Percentiles rank a stretch among this genome's conserved stretches.
phyloP scores from a whole-genome alignment of 352 stramenopile genomes.

The Globisporangium mamillatum region DNA sequence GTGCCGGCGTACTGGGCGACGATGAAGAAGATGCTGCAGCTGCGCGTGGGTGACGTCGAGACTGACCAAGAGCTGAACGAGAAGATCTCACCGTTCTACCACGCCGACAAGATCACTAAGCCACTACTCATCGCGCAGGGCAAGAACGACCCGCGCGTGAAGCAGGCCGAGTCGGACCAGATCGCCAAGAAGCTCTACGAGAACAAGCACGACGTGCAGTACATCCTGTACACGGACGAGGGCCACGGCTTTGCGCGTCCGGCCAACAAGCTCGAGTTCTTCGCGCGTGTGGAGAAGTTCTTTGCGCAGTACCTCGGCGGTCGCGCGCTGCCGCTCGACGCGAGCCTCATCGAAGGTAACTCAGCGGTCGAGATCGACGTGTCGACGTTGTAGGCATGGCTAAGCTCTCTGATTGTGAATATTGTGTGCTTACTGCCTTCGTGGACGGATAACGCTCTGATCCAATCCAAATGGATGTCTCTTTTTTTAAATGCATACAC shows the following conservation, averaged over 20 bases:
- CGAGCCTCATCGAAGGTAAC: conserved; percentile 22
- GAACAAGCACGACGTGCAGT: conserved; percentile 74
- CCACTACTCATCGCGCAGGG: conserved; percentile 80
- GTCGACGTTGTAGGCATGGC: conserved; percentile 7
- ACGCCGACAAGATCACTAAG: conserved; percentile 72
- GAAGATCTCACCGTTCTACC: conserved; percentile 61
- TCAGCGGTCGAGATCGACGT: conserved; percentile 36
- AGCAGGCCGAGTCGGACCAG: conserved; percentile 65
- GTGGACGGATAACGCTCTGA: background rate
- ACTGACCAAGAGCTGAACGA: conserved; percentile 34
- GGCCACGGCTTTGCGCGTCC: conserved; percentile 70
- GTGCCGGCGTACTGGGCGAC: conserved; percentile 41
- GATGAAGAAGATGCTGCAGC: conserved; percentile 39
- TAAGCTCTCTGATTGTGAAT: background rate
- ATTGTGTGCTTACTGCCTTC: background rate
- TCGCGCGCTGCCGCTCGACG: conserved; percentile 21
- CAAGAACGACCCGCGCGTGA: conserved; percentile 78
- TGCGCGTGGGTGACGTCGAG: conserved; percentile 42
- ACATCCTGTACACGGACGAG: conserved; percentile 80
- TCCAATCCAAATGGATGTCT: background rate
- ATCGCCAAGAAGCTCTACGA: conserved; percentile 65
- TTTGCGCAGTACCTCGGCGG: conserved; percentile 34
- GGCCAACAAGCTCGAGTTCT: conserved; percentile 73
- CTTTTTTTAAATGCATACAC: no score
- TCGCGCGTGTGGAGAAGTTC: conserved; percentile 35